Evolutionary conservation across 139 green algal species (phyloP).

Genomic region (Coelastrella sp.): DNA sequence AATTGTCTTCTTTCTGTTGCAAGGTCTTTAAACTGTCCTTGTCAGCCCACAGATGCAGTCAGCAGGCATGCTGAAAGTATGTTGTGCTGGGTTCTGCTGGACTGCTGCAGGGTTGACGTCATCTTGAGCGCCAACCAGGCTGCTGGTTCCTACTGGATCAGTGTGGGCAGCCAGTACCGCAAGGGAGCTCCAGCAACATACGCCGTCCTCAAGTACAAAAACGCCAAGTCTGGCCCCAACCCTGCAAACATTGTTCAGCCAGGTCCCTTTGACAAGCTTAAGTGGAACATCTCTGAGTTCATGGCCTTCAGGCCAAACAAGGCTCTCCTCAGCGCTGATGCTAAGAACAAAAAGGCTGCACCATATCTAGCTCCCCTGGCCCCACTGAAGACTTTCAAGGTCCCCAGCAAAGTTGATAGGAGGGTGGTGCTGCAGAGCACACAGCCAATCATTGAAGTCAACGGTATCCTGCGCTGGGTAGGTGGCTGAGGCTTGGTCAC

Average conservation of each 20-base stretch:
- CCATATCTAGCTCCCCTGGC: neutral
- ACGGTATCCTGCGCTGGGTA: constrained; percentile 52
- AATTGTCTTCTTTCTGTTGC: neutral
- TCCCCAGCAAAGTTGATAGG: constrained; percentile 25
- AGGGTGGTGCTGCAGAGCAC: constrained; percentile 55
- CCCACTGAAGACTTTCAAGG: neutral
- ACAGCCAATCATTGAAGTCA: constrained; percentile 56
- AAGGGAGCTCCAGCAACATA: constrained; percentile 54
- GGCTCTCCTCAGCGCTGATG: neutral
- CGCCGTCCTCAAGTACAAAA: constrained; percentile 58
- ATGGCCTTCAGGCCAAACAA: constrained; percentile 36
- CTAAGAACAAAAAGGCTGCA: constrained; percentile 4
- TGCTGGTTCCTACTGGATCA: constrained; percentile 66
- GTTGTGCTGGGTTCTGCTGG: neutral
- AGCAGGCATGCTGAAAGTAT: neutral
- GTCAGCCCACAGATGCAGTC: neutral
- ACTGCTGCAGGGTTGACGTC: constrained; percentile 62
- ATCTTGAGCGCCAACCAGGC: constrained; percentile 57
- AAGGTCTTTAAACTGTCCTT: neutral
- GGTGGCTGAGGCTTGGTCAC: neutral
- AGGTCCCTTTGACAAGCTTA: neutral
- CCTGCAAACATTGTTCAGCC: constrained; percentile 3
- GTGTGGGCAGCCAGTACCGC: constrained; percentile 54
- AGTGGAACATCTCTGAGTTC: constrained; percentile 37
- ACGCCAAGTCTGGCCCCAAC: neutral